Evolutionary conservation across 2,329 filamentous ascomycete species (phyloP), one percentile per base, ranked within the genome.

Genomic region (Zopfia rhizophila): DNA sequence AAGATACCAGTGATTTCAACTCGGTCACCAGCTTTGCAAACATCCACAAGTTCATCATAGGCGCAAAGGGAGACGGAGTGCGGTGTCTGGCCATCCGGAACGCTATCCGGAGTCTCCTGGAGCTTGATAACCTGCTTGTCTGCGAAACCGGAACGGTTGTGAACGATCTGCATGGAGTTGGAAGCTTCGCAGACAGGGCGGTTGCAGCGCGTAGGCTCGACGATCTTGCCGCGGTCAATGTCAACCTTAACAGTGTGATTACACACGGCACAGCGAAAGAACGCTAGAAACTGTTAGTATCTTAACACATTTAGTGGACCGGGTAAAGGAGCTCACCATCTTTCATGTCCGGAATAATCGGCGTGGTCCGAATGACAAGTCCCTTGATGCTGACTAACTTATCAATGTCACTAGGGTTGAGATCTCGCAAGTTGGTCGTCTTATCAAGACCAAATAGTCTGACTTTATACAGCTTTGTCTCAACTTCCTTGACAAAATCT

Each of bases 71-170:
- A 97, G 18, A 99, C 94, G 0, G 93, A 96, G 73, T 99, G 94
- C 11, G 94, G 94, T 14, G 94, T 99, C 74, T 99, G 94, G 13
- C 94, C 94, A 56, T 96, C 89, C 36, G 94, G 94, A 13, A 99
- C 89, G 25, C 86, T 90, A 71, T 99, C 94, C 0, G 94, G 94
- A 0, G 94, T 99, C 73, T 99, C 94, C 73, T 99, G 94, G 28
- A 99, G 80, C 72, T 99, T 99, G 75, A 99, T 96, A 48, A 99
- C 91, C 70, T 99, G 94, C 78, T 99, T 99, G 71, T 99, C 94
- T 43, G 92, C 88, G 65, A 99, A 99, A 7, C 84, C 83, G 59
- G 91, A 97, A 50, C 94, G 87, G 73, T 99, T 99, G 78, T 99
- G 94, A 14, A 97, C 83, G 58, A 99, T 95, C 67, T 97, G 90